Conservation (phyloP, 441 rosid genomes). For the Populus hybrid region DNA sequence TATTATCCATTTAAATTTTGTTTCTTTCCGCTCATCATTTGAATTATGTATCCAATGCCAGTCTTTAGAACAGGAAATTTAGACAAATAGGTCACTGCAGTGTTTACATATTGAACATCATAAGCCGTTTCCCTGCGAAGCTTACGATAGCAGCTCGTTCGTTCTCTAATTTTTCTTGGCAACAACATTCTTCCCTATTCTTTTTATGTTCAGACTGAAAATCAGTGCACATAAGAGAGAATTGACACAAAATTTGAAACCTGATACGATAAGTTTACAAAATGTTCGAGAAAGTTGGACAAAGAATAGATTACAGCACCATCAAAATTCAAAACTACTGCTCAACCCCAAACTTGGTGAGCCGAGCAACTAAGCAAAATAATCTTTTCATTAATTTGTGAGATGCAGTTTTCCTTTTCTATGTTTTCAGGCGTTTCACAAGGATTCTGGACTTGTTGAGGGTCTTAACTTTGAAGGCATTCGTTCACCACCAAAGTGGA, state of each 20-base stretch:
- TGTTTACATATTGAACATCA: background rate
- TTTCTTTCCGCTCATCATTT: too few relatives aligned
- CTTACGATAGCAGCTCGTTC: background rate
- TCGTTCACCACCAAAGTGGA: constrained; percentile 29
- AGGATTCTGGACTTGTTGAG: constrained; percentile 48
- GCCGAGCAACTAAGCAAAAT: background rate
- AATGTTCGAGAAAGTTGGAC: background rate
- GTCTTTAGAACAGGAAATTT: background rate
- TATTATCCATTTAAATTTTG: background rate
- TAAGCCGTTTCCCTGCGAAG: background rate
- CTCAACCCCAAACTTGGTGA: background rate
- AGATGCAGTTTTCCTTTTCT: background rate
- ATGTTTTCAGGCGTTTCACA: constrained; percentile 15
- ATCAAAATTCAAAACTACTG: background rate
- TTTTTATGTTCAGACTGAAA: background rate
- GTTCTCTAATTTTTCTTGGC: background rate
- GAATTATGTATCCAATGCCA: too few relatives aligned
- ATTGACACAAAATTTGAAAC: background rate
- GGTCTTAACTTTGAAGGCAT: too few relatives aligned
- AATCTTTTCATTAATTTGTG: background rate
- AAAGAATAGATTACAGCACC: background rate
- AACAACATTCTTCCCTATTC: background rate
- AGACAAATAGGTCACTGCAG: too few relatives aligned
- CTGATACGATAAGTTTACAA: background rate
- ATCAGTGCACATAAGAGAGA: background rate